Evolutionary conservation across 177 flowering plant species (phyloP), one percentile per base, ranked within the genome.

Genomic region (Vitis hybrid): DNA sequence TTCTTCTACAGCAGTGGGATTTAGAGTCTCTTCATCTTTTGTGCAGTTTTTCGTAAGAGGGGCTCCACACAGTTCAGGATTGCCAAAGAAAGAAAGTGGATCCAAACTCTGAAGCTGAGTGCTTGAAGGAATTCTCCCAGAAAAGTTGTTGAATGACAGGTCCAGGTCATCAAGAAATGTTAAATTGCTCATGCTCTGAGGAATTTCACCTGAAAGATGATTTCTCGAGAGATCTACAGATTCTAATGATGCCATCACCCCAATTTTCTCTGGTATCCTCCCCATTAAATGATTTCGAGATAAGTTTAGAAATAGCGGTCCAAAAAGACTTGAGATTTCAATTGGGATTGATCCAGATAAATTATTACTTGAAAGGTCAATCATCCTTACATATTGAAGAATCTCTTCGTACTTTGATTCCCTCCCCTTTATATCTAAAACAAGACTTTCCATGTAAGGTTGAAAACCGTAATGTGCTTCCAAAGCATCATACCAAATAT

Each of bases 291-390:
- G 23, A 32, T 76, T 78, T 12, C 17, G 18, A 5, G 75, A 66
- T 52, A 60, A 60, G 40, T 66, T 72, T 60, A 72, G 23, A 4
- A 17, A 17, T 2, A 0, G 64, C 23, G 66, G 21, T 1, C 40
- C 3, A 5, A 1, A 1, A 3, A 72, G 54, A 8, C 15, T 60
- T 5, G 60, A 58, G 12, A 72, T 5, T n/a, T 65, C 65, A 2
- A 2, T 1, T 6, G 75, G 75, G 40, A 34, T 34, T 34, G 55
- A 50, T 10, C 83, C 81, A 11, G 49, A 10, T 12, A 80, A 57
- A 2, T 45, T 65, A 30, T 81, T 81, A 48, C 63, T 63, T 11
- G 79, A 78, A 2, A 81, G 72, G 52, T 78, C 81, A 1, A 81
- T 75, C 55, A 51, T 34, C 12, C 56, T 75, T 5, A 78, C 34